phyloP scores from a whole-genome alignment of 129 eudicot species.

The Chrysanthemum makinoi region DNA sequence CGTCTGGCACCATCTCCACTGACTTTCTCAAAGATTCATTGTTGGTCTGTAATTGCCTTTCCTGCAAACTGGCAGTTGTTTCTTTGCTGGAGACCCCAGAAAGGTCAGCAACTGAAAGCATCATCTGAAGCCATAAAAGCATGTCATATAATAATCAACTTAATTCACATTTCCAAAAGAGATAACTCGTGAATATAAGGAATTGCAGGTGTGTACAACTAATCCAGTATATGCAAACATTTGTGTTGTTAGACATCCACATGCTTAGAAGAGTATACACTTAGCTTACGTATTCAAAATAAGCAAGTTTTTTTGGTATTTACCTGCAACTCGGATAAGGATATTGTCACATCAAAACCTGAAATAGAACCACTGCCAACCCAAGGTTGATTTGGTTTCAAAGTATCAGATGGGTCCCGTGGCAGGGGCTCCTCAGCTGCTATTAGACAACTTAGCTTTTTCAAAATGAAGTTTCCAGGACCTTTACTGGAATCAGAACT shows the following conservation, averaged over 20 bases:
- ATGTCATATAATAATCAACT: constrained; percentile 21
- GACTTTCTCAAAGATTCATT: constrained; percentile 57
- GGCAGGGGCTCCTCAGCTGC: constrained; percentile 54
- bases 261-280: constrained; percentile 1
- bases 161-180: neutral
- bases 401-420: constrained; percentile 20
- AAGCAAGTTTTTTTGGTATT: constrained; percentile 5
- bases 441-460: constrained; percentile 47
- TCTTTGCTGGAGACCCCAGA: constrained; percentile 47
- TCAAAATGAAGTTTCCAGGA: constrained; percentile 57
- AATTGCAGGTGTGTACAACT: constrained; percentile 8
- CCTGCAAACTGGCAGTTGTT: constrained; percentile 30
- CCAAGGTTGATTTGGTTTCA: constrained; percentile 47
- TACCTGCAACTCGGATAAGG: constrained; percentile 79
- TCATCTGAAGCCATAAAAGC: constrained; percentile 60
- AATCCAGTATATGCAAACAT: constrained; percentile 1
- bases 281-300: constrained; percentile 7
- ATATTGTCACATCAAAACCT: constrained; percentile 74
- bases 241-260: constrained; percentile 2
- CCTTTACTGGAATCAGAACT: constrained; percentile 36
- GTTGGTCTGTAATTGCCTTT: constrained; percentile 35
- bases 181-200: neutral
- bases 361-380: constrained; percentile 77
- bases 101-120: constrained; percentile 59
- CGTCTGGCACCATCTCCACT: constrained; percentile 70